A percentile compares a stretch with the other conserved stretches of the same genome.
These are phyloP conservation scores for Piloderma croceum DNA, from an alignment of 768 basidiomycete genomes.

Conservation along the genomic window DNA sequence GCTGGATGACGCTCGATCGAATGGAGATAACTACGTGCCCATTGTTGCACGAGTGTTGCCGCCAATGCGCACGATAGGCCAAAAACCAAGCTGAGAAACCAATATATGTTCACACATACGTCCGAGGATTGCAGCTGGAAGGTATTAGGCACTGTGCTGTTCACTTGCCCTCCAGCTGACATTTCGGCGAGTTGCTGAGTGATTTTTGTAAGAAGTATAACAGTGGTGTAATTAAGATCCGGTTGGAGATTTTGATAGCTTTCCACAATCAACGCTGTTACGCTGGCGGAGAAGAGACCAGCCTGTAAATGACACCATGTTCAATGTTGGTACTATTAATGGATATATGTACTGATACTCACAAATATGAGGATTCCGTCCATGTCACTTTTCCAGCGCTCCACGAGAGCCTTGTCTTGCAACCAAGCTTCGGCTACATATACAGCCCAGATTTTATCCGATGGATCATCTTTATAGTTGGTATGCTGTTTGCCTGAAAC, in stretches of 20 bases:
- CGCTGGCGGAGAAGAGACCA: conserved; percentile 10
- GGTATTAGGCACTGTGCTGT: neutral
- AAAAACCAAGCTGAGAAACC: conserved; percentile 17
- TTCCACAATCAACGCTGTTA: conserved; percentile 12
- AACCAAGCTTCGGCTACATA: conserved; percentile 6
- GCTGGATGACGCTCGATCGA: too few relatives aligned
- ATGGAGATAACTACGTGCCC: conserved; percentile 13
- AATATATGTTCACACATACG: conserved; percentile 13
- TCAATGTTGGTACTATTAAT: neutral
- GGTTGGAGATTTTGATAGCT: conserved; percentile 6
- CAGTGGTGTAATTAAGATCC: conserved; percentile 3
- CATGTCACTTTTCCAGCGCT: conserved; percentile 3
- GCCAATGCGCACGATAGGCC: conserved; percentile 16
- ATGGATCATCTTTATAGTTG: too few relatives aligned
- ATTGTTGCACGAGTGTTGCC: conserved; percentile 21
- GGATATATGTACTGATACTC: neutral
- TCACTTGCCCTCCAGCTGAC: neutral
- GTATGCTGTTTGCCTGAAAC: too few relatives aligned
- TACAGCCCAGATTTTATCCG: conserved; percentile 3
- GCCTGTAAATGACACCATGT: conserved; percentile 2
- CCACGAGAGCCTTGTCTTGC: conserved; percentile 2
- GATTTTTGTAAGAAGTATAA: conserved; percentile 2
- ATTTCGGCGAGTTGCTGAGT: conserved; percentile 1
- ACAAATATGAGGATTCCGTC: conserved; percentile 4
- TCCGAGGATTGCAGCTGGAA: neutral